These are phyloP conservation scores for Paecilomyces formosus DNA, from an alignment of 2,329 filamentous ascomycete genomes.

Conservation along the genomic window DNA sequence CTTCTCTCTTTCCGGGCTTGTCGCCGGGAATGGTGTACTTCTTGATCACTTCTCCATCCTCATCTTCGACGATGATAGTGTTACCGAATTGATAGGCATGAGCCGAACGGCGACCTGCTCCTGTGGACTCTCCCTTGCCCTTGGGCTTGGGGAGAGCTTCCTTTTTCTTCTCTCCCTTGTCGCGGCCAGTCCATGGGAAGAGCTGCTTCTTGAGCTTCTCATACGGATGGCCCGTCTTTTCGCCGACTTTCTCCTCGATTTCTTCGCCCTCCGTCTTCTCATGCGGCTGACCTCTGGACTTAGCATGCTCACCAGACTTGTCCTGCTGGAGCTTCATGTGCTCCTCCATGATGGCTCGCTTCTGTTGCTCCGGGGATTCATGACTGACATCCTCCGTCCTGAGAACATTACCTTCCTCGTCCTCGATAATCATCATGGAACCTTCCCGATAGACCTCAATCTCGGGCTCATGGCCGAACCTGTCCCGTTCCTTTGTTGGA, in stretches of 20 bases:
- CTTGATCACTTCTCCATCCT: constrained; percentile 61
- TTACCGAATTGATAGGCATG: constrained; percentile 62
- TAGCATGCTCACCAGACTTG: constrained; percentile 35
- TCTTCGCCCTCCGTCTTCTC: constrained; percentile 39
- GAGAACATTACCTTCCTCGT: constrained; percentile 79
- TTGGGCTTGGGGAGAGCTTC: constrained; percentile 14
- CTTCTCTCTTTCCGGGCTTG: constrained; percentile 9
- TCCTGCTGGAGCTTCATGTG: constrained; percentile 49
- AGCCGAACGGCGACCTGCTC: constrained; percentile 45
- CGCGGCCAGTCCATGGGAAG: constrained; percentile 35
- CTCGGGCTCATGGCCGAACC: constrained; percentile 26
- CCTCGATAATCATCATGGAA: constrained; percentile 69
- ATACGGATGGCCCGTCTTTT: constrained; percentile 25
- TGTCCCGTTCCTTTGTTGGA: constrained; percentile 22
- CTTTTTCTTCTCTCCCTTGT: constrained; percentile 25
- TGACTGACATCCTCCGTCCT: constrained; percentile 49
- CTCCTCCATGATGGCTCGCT: constrained; percentile 49
- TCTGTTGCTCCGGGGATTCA: constrained; percentile 50
- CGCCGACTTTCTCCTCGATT: constrained; percentile 28
- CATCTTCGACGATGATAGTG: constrained; percentile 64
- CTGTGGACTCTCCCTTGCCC: constrained; percentile 20
- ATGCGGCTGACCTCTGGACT: constrained; percentile 38
- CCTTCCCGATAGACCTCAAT: constrained; percentile 78
- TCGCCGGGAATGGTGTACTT: constrained; percentile 55
- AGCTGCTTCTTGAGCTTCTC: constrained; percentile 41